A percentile compares a stretch with the other conserved stretches of the same genome.
Evolutionary conservation across 2,329 filamentous ascomycete species (phyloP).

Genomic region (Exophiala sp.): DNA sequence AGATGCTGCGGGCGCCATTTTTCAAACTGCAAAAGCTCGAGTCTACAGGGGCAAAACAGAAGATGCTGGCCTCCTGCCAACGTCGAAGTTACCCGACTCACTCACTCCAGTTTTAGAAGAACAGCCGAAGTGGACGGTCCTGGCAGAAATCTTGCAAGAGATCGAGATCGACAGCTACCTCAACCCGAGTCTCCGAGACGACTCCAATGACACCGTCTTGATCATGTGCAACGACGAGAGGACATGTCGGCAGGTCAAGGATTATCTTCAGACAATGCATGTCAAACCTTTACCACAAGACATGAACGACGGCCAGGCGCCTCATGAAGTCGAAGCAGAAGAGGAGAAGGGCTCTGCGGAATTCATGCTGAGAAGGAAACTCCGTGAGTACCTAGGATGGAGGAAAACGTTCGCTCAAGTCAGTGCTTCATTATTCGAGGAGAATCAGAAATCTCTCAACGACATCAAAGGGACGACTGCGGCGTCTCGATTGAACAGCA

Average conservation of each 20-base stretch:
- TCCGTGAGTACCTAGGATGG: conserved; percentile 86
- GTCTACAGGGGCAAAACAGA: conserved; percentile 76
- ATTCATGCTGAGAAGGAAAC: conserved; percentile 84
- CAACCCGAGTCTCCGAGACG: conserved; percentile 70
- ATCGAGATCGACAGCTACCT: conserved; percentile 89
- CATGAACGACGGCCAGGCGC: conserved; percentile 33
- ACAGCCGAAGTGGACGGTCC: conserved; percentile 85
- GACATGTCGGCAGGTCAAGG: conserved; percentile 81
- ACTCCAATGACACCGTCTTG: conserved; percentile 53
- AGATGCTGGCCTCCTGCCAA: conserved; percentile 51
- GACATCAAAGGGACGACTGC: conserved; percentile 57
- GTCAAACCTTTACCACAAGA: conserved; percentile 53
- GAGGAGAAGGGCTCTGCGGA: conserved; percentile 67
- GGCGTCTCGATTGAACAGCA: conserved; percentile 39
- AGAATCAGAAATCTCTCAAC: conserved; percentile 73
- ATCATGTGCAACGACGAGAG: conserved; percentile 48
- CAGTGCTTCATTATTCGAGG: conserved; percentile 70
- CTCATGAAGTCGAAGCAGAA: conserved; percentile 45
- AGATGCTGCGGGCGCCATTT: conserved; percentile 90
- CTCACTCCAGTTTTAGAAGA: conserved; percentile 84
- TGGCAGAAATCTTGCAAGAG: conserved; percentile 88
- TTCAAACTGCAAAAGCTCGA: conserved; percentile 80
- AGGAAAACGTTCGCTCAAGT: conserved; percentile 85
- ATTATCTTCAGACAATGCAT: conserved; percentile 90
- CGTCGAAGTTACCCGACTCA: conserved; percentile 55